Evolutionary conservation across 768 basidiomycete genomes (phyloP).

Genomic region (Lactarius hatsudake): DNA sequence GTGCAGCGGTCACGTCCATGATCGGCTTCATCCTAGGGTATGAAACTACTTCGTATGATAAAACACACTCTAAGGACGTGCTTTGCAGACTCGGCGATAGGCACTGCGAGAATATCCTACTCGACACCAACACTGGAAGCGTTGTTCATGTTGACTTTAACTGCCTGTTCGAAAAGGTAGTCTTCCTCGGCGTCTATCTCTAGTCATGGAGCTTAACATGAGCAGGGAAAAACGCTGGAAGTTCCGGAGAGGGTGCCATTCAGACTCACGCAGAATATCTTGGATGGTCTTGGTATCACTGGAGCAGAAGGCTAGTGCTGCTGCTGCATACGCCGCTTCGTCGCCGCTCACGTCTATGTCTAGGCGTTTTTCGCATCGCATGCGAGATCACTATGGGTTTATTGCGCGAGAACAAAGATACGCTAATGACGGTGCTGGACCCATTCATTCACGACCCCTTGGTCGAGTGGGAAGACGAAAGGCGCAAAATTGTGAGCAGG

Average conservation of each 20-base stretch:
- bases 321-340: neutral
- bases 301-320: constrained; percentile 78
- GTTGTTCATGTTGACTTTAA: constrained; percentile 97
- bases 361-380: constrained; percentile 85
- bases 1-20: constrained; percentile 97
- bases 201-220: constrained; percentile 4
- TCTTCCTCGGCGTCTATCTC: constrained; percentile 11
- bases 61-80: neutral
- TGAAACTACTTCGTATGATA: constrained; percentile 29
- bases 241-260: constrained; percentile 93
- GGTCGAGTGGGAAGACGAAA: constrained; percentile 91
- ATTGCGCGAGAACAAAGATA: constrained; percentile 87
- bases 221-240: constrained; percentile 74
- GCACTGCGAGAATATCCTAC: constrained; percentile 93
- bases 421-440: constrained; percentile 91
- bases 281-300: constrained; percentile 89
- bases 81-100: constrained; percentile 85
- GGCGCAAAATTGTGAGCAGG: constrained; percentile 54
- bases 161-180: constrained; percentile 93
- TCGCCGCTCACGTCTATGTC: constrained; percentile 1
- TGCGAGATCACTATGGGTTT: constrained; percentile 89
- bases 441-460: constrained; percentile 97
- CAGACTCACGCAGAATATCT: constrained; percentile 87
- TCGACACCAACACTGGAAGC: constrained; percentile 86
- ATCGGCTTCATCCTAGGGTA: constrained; percentile 96